Percentiles rank a stretch among this genome's conserved stretches.
These are phyloP conservation scores for Calcarisporium arbuscula DNA, from an alignment of 2,329 filamentous ascomycete species.

Conservation along the genomic window DNA sequence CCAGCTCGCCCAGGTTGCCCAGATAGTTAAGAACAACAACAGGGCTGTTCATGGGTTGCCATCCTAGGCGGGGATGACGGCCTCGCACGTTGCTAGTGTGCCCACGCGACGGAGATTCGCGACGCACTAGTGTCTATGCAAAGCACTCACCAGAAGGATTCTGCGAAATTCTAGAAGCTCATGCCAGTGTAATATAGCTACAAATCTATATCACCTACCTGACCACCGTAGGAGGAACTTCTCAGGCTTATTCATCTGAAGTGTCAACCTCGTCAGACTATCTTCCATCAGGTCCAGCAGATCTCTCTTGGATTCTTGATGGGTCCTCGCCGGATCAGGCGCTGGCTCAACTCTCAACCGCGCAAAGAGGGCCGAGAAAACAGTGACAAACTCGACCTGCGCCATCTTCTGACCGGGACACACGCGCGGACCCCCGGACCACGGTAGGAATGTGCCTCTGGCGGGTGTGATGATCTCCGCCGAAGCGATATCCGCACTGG, in stretches of 20 bases:
- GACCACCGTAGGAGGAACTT: background rate
- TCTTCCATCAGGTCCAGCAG: background rate
- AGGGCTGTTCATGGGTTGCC: too few relatives aligned
- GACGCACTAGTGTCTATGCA: too few relatives aligned
- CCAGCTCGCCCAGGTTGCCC: too few relatives aligned
- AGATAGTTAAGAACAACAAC: too few relatives aligned
- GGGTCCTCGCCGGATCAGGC: background rate
- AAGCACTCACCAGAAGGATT: too few relatives aligned
- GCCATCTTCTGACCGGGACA: conserved; percentile 50
- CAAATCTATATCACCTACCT: background rate
- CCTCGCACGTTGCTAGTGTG: too few relatives aligned
- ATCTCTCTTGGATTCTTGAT: background rate
- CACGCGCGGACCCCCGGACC: conserved; percentile 40
- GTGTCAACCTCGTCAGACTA: background rate
- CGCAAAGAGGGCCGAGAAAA: conserved; percentile 29
- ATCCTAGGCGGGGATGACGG: too few relatives aligned
- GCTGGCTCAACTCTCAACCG: background rate
- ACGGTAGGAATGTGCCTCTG: conserved; percentile 37
- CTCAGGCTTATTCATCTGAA: background rate
- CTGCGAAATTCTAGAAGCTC: too few relatives aligned
- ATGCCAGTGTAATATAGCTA: too few relatives aligned
- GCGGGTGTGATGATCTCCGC: conserved; percentile 1
- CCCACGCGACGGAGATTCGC: too few relatives aligned
- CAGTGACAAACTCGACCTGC: conserved; percentile 47
- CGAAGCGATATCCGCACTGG: background rate